Evolutionary conservation across 495 filamentous ascomycete genomes (phyloP).

Genomic region (Neurospora sublineolata): DNA sequence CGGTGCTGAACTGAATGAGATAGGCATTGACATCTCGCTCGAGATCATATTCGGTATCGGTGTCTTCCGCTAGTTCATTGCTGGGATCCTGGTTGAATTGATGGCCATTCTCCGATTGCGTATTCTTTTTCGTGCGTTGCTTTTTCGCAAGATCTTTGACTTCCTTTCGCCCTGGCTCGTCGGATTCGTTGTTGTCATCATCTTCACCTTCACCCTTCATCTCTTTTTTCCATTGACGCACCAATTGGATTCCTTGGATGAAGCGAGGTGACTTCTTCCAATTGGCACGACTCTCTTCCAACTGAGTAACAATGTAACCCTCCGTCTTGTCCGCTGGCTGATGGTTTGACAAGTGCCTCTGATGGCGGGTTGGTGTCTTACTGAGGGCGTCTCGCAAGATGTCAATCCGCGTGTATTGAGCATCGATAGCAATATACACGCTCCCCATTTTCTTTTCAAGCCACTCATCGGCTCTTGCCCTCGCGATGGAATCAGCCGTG

Average conservation of each 20-base stretch:
- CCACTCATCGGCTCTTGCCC: neutral
- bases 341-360: neutral
- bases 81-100: neutral
- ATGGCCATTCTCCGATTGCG: neutral
- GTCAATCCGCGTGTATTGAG: constrained; percentile 10
- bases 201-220: neutral
- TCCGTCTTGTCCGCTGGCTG: neutral
- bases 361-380: neutral
- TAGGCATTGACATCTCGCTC: constrained; percentile 13
- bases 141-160: neutral
- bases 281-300: neutral
- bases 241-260: neutral
- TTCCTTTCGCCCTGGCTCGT: constrained; percentile 1
- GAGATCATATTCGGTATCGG: neutral
- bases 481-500: neutral
- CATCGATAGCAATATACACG: constrained; percentile 8
- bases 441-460: constrained; percentile 8
- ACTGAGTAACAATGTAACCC: neutral
- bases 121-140: neutral
- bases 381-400: constrained; percentile 12
- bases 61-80: neutral
- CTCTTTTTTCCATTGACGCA: neutral
- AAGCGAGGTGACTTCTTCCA: neutral
- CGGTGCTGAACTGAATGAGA: constrained; percentile 8
- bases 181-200: neutral